Evolutionary conservation across 768 basidiomycete genomes (phyloP).

Genomic region (Podaxis sp.): DNA sequence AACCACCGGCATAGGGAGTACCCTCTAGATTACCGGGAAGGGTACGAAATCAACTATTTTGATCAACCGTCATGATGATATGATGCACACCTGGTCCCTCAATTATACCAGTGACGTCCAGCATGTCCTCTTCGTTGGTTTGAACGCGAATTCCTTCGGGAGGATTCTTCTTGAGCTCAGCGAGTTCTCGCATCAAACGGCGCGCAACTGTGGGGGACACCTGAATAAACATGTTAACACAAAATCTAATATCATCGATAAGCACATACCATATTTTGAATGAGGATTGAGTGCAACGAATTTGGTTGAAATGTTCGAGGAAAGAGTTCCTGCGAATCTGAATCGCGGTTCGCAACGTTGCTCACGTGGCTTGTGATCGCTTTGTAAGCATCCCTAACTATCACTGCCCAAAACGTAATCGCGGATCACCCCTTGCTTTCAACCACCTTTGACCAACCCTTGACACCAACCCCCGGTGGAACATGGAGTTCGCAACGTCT

Average conservation of each 20-base stretch:
- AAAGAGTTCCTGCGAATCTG: neutral
- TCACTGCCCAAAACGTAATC: neutral
- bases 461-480: neutral
- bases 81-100: constrained; percentile 77
- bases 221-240: neutral
- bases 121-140: constrained; percentile 83
- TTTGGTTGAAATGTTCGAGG: neutral
- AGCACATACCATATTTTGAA: constrained; percentile 4
- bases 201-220: constrained; percentile 62
- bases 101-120: constrained; percentile 85
- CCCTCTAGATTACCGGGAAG: constrained; percentile 35
- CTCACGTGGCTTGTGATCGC: constrained; percentile 9
- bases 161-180: constrained; percentile 75
- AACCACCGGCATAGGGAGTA: constrained; percentile 66
- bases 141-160: constrained; percentile 92
- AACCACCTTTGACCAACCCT: neutral
- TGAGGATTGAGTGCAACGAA: neutral
- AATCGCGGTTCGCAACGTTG: constrained; percentile 13
- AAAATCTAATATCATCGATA: neutral
- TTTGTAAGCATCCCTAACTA: constrained; percentile 5
- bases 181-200: constrained; percentile 83
- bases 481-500: neutral
- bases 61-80: constrained; percentile 8
- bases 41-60: neutral
- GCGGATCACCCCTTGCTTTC: neutral